Percentiles rank a stretch among this genome's conserved stretches.
Evolutionary conservation across 225 moss, liverwort and hornwort species (phyloP).

Genomic region (Neckera pumila): DNA sequence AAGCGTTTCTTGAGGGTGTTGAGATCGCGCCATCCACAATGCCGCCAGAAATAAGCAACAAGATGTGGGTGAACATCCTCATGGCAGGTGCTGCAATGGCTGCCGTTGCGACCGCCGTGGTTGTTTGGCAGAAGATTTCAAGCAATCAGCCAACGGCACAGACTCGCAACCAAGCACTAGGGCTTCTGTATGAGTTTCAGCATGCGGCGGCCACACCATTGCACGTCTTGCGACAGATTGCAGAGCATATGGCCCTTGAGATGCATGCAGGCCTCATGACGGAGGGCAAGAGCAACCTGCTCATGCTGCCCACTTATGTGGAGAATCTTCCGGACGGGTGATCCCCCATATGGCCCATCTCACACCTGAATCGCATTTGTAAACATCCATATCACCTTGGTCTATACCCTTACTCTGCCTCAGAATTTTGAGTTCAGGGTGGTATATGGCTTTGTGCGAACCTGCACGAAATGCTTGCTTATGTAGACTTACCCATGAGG

Average conservation of each 20-base stretch:
- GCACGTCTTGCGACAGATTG: constrained; percentile 60
- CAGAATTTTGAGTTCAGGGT: background rate
- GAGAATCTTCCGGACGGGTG: constrained; percentile 78
- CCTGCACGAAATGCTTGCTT: background rate
- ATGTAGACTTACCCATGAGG: background rate
- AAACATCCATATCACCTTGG: constrained; percentile 2
- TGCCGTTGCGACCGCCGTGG: constrained; percentile 24
- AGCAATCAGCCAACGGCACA: background rate
- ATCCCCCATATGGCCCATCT: background rate
- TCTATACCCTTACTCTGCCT: background rate
- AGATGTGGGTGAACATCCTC: constrained; percentile 22
- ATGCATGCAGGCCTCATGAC: constrained; percentile 79
- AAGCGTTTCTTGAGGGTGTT: constrained; percentile 4
- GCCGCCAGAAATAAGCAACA: constrained; percentile 25
- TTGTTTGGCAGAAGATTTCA: constrained; percentile 33
- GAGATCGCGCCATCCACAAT: constrained; percentile 1
- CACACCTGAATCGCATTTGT: constrained; percentile 6
- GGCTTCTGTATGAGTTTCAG: constrained; percentile 55
- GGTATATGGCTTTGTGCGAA: background rate
- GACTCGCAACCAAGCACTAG: constrained; percentile 24
- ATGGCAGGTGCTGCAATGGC: constrained; percentile 37
- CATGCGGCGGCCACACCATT: constrained; percentile 56
- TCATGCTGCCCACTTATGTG: constrained; percentile 85
- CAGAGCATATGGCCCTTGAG: constrained; percentile 72
- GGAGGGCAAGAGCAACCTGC: constrained; percentile 72